Evolutionary conservation across 306 rosid species (phyloP), one percentile per base, ranked within the genome.

Genomic region (Oxytropis ochrocephala): DNA sequence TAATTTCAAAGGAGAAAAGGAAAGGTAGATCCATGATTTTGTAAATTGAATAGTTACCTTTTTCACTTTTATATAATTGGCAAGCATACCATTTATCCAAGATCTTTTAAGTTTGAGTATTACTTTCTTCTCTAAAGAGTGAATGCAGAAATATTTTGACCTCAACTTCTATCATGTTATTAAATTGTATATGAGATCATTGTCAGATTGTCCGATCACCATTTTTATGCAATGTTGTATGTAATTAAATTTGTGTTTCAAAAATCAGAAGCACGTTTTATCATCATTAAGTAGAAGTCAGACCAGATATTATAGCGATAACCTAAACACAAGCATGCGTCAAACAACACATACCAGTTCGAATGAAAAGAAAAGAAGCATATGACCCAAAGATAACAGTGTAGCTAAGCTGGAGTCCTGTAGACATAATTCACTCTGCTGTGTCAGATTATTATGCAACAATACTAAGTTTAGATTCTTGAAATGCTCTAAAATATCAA

Each of bases 401-500:
- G 78, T 94, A 94, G 75, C 95, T 89, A 70, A 94, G 97, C 91
- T 94, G 95, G 63, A 91, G 80, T 80, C 97, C 99, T 91, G 91
- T 62, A 71, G 63, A 62, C 36, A 64, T 43, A 55, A 59, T 49
- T 52, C 49, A 75, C 48, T 71, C 17, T 43, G 52, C 16, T 49
- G 30, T 46, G 66, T 43, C 33, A 71, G 71, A 48, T 43, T 72
- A 36, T 67, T 21, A 67, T 72, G 47, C 55, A 57, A 79, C 39
- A 46, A 75, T 24, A 55, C 69, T 36, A 65, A 2, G 60, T 8
- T 52, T 16, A 75, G n/a, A 67, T 48, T 60, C 30, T 46, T 46
- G 74, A 75, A 41, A 75, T 39, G 35, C 19, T 11, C 16, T 41
- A 19, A 72, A 52, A 51, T 24, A 24, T 48, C 32, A 43, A 66